Percentiles rank a stretch among this genome's conserved stretches.
phyloP scores from a whole-genome alignment of 345 rosid species.

The Barbarea vulgaris region DNA sequence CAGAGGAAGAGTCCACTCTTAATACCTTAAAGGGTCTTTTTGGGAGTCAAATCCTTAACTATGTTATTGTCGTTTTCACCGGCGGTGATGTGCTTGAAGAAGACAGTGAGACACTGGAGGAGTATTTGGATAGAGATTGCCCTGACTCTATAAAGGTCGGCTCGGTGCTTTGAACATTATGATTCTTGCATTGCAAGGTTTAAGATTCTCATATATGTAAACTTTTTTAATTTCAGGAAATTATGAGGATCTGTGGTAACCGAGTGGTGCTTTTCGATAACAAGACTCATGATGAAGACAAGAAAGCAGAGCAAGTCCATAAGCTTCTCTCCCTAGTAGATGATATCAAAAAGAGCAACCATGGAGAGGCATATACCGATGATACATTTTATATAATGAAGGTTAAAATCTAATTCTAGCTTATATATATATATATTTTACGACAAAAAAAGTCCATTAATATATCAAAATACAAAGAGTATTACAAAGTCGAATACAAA shows the following conservation, averaged over 20 bases:
- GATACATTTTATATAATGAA: neutral
- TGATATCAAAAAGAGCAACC: slow-evolving; percentile 46
- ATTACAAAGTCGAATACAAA: no score
- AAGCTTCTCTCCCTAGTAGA: slow-evolving; percentile 61
- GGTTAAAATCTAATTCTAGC: no score
- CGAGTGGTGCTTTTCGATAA: slow-evolving; percentile 67
- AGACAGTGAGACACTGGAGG: slow-evolving; percentile 59
- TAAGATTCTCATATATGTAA: neutral
- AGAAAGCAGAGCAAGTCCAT: slow-evolving; percentile 53
- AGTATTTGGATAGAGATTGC: slow-evolving; percentile 53
- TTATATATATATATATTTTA: no score
- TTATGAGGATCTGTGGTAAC: slow-evolving; percentile 52
- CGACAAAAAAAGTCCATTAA: no score
- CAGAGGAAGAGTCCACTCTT: slow-evolving; percentile 68
- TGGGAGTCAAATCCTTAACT: slow-evolving; percentile 59
- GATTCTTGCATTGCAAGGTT: no score
- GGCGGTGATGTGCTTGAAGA: slow-evolving; percentile 83
- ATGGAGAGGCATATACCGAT: slow-evolving; percentile 60
- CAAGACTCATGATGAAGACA: slow-evolving; percentile 63
- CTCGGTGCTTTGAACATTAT: neutral
- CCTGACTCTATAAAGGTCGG: slow-evolving; percentile 65
- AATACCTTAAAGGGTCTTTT: slow-evolving; percentile 59
- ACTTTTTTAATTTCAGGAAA: slow-evolving; percentile 45
- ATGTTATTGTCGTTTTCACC: slow-evolving; percentile 80
- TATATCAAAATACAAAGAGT: no score